These are phyloP conservation scores for Jaapia argillacea DNA, from an alignment of 768 basidiomycete species.

Conservation along the genomic window DNA sequence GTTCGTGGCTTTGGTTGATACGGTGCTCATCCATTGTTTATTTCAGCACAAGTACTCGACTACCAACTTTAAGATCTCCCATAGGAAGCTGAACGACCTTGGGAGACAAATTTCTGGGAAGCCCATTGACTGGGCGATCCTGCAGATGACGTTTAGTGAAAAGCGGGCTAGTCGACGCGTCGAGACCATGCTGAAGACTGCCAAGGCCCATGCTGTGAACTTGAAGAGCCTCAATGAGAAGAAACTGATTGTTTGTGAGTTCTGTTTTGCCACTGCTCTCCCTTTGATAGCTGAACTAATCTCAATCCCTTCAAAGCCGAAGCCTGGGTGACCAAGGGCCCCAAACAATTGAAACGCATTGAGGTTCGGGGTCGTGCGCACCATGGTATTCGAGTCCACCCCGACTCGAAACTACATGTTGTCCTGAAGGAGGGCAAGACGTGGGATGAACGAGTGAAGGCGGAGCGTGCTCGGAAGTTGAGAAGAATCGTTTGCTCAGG, in stretches of 20 bases:
- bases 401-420: constrained; percentile 65
- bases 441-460: constrained; percentile 51
- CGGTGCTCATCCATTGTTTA: constrained; percentile 1
- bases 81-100: constrained; percentile 85
- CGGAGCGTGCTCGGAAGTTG: constrained; percentile 56
- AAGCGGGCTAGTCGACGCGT: constrained; percentile 83
- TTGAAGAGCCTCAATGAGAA: constrained; percentile 66
- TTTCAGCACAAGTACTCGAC: constrained; percentile 88
- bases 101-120: constrained; percentile 81
- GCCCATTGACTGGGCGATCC: constrained; percentile 89
- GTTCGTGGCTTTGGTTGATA: constrained; percentile 1
- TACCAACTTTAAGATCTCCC: constrained; percentile 86
- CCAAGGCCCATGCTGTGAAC: constrained; percentile 73
- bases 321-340: constrained; percentile 90
- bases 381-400: constrained; percentile 67
- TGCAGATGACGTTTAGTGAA: constrained; percentile 95
- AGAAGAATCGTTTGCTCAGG: constrained; percentile 74
- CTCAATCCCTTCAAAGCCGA: constrained; percentile 46
- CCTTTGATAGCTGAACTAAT: background rate
- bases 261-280: background rate
- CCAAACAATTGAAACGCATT: constrained; percentile 46
- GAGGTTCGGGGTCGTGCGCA: constrained; percentile 83
- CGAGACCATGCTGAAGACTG: constrained; percentile 80
- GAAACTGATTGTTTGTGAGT: constrained; percentile 77
- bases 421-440: constrained; percentile 78